Base-by-base conservation (phyloP, 1,284 basidiomycete species). In the Trichosporon ovoides region DNA sequence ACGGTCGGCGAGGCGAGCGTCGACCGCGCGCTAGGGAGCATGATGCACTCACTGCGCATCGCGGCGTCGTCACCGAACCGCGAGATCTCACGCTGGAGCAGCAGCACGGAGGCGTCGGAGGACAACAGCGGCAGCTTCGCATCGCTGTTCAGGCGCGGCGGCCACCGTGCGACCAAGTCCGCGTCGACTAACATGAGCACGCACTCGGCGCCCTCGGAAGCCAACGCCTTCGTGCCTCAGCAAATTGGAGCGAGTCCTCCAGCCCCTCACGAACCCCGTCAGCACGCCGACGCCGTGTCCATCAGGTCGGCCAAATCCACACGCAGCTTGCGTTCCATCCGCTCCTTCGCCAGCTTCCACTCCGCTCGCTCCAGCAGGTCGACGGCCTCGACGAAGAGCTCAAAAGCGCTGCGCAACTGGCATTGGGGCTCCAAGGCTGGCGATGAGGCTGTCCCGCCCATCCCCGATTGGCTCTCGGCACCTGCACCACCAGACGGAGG, bases 301-400 rank as follows among this genome's bases (percentile, higher is more conserved):
- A 43, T 56, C 37, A 56, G 43, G 55, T 52, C 55, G 14, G 18
- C 19, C 19, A 56, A 56, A 37, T 38, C 22, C 12, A 24, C 46
- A 18, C 46, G 24, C 43, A 31, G 24, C 13, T 16, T 48, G 24
- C 43, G 43, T 16, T 48, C 43, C 7, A 22, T 48, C 14, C 43
- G 43, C 14, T 48, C 43, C 6, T 48, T 48, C 22, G 43, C 43
- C 14, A 48, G 43, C 22, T 48, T 48, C 43, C 43, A 22, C 24
- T 31, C 24, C 14, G 43, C 43, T 1, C 43, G 24, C 14, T 28
- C 22, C 14, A 24, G 14, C 22, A 48, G 28, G 14, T 48, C 43
- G 13, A 24, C 43, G 4, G 22, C 16, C 6, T 48, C 43, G 14
- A 31, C 43, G 12, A 48, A 48, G 16, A 31, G 24, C 14, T 1